Conservation (phyloP, 192 early-diverging fungal genomes). For the Mortierella alpina region DNA sequence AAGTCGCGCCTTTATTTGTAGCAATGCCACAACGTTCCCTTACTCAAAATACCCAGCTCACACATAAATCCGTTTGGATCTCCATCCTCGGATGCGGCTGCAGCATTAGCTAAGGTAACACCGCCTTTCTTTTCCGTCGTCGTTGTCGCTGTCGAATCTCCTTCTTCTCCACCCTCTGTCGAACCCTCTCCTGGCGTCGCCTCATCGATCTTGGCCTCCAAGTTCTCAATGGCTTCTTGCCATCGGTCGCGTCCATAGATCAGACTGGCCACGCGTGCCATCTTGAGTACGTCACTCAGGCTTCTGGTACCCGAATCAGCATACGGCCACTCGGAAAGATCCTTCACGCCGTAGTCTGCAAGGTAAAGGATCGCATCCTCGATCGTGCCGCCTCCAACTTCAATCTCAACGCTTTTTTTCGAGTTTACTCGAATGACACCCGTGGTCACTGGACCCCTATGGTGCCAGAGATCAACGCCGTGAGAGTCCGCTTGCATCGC, state of each 20-base stretch:
- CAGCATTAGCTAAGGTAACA: not conserved
- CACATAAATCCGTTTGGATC: slow-evolving; percentile 43
- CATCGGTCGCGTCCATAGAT: slow-evolving; percentile 34
- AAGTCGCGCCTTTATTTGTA: slow-evolving; percentile 16
- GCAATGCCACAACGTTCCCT: slow-evolving; percentile 38
- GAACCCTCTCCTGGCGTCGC: not conserved
- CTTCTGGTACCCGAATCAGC: slow-evolving; percentile 21
- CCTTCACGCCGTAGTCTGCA: slow-evolving; percentile 22
- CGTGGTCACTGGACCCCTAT: slow-evolving; percentile 30
- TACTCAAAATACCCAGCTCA: slow-evolving; percentile 39
- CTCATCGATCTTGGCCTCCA: slow-evolving; percentile 34
- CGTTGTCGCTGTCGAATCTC: not conserved
- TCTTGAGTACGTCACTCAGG: slow-evolving; percentile 36
- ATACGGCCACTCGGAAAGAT: slow-evolving; percentile 48
- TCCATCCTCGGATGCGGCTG: not conserved
- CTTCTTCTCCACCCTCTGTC: not conserved
- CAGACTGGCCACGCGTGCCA: slow-evolving; percentile 35
- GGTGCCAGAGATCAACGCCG: slow-evolving; percentile 54
- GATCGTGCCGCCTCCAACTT: slow-evolving; percentile 34
- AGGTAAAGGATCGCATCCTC: slow-evolving; percentile 41
- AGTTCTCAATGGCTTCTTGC: slow-evolving; percentile 24
- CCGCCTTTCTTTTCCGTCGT: not conserved
- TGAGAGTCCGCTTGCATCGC: slow-evolving; percentile 48
- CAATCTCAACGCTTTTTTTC: slow-evolving; percentile 1
- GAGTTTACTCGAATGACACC: slow-evolving; percentile 15